phyloP scores from a whole-genome alignment of 345 rosid genomes.

The Moricandia moricandioides region DNA sequence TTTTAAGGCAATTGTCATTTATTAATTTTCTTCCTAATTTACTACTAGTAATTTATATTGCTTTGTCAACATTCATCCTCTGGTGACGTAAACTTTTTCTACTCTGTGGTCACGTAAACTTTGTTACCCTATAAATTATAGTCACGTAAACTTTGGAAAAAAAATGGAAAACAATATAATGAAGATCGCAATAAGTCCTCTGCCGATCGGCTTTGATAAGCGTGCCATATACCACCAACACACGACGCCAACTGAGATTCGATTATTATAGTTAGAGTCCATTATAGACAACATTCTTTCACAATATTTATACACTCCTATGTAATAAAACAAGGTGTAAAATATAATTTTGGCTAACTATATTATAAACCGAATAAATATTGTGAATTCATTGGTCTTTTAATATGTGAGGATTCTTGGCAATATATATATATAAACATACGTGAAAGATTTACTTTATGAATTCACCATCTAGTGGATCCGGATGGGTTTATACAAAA shows the following conservation, averaged over 20 bases:
- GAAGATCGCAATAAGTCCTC: constrained; percentile 35
- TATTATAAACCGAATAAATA: too few species aligned
- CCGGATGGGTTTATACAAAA: too few species aligned
- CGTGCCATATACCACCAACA: constrained; percentile 26
- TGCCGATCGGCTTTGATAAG: constrained; percentile 27
- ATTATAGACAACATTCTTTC: not conserved
- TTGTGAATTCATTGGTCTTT: too few species aligned
- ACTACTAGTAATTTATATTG: not conserved
- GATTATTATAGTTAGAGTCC: constrained; percentile 13
- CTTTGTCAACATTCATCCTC: not conserved
- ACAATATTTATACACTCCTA: not conserved
- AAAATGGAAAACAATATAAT: not conserved
- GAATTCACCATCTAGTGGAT: too few species aligned
- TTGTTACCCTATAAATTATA: not conserved
- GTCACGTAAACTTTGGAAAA: constrained; percentile 2
- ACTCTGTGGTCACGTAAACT: not conserved
- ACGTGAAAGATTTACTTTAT: too few species aligned
- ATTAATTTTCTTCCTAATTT: not conserved
- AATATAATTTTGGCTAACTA: too few species aligned
- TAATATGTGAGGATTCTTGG: too few species aligned
- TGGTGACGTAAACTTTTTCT: not conserved
- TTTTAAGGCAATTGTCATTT: constrained; percentile 19
- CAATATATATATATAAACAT: too few species aligned
- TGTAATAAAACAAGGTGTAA: too few species aligned
- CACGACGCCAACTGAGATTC: constrained; percentile 31